Conservation (phyloP, 1,284 basidiomycete species). For the Paramarasmius palmivorus region DNA sequence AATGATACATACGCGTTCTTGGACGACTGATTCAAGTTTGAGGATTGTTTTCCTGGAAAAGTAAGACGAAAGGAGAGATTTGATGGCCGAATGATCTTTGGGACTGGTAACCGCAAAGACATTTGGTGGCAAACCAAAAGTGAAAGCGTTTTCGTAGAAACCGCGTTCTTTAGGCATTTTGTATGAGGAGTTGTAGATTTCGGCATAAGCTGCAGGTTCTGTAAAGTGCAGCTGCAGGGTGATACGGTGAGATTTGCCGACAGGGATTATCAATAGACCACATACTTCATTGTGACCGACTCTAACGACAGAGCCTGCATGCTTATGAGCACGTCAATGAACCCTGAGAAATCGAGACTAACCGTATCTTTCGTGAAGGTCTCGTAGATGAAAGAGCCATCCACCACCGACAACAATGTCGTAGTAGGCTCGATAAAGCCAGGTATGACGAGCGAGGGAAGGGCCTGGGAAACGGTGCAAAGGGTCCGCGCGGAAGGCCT, state of each 20-base stretch:
- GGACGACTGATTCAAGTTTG: not conserved
- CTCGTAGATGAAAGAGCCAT: slow-evolving; percentile 26
- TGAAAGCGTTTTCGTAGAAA: not conserved
- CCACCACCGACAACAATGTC: slow-evolving; percentile 30
- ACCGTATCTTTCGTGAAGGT: slow-evolving; percentile 31
- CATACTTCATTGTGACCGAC: slow-evolving; percentile 31
- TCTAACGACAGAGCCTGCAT: slow-evolving; percentile 29
- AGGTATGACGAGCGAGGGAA: slow-evolving; percentile 27
- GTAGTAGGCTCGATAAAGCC: slow-evolving; percentile 31
- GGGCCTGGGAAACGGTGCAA: slow-evolving; percentile 27
- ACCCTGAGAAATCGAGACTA: slow-evolving; percentile 3
- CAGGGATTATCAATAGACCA: not conserved
- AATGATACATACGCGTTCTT: not conserved
- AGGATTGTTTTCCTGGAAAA: slow-evolving; percentile 1
- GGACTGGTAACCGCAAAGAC: slow-evolving; percentile 1
- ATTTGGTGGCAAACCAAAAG: not conserved
- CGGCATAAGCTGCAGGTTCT: not conserved
- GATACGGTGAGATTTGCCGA: not conserved
- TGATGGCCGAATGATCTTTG: not conserved
- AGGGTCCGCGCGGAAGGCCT: no score
- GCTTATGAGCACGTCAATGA: not conserved
- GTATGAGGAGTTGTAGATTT: not conserved
- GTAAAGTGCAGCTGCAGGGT: slow-evolving; percentile 5
- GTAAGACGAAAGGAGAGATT: not conserved
- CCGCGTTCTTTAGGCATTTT: not conserved